Evolutionary conservation across 352 stramenopile species (phyloP).

Genomic region (Globisporangium yorkense): DNA sequence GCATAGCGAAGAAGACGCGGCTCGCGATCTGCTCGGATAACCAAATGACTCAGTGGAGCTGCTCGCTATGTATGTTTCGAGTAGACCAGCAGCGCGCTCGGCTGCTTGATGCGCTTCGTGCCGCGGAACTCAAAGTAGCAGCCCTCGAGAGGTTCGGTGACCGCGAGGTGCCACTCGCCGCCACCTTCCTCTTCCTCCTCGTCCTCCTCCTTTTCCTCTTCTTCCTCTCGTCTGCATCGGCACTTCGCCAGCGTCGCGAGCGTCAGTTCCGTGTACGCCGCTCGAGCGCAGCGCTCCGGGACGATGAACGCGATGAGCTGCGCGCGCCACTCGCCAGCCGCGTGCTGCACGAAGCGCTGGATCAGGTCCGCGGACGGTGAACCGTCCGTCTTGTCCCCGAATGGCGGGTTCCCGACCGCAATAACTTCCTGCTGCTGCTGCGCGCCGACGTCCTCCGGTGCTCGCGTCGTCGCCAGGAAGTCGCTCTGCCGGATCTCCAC

Average conservation of each 20-base stretch:
- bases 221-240: not conserved
- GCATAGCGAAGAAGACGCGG: too few relatives aligned
- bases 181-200: not conserved
- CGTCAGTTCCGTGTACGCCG: constrained; percentile 33
- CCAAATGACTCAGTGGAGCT: too few relatives aligned
- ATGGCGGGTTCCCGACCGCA: constrained; percentile 65
- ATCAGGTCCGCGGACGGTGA: constrained; percentile 35
- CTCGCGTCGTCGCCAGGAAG: constrained; percentile 40
- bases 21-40: too few relatives aligned
- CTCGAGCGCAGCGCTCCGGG: constrained; percentile 42
- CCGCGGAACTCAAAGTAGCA: constrained; percentile 57
- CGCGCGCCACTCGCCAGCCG: constrained; percentile 38
- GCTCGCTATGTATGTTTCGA: not conserved
- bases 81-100: constrained; percentile 51
- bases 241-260: constrained; percentile 19
- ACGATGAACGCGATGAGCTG: constrained; percentile 64
- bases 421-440: constrained; percentile 21
- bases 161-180: constrained; percentile 23
- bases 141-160: constrained; percentile 26
- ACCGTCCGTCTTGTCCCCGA: constrained; percentile 26
- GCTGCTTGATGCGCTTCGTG: constrained; percentile 59
- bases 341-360: constrained; percentile 44
- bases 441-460: not conserved
- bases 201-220: not conserved
- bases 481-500: constrained; percentile 32